Percentiles rank a stretch among this genome's conserved stretches.
These are phyloP conservation scores for Globisporangium viniferum DNA, from an alignment of 352 stramenopile species.

Conservation along the genomic window DNA sequence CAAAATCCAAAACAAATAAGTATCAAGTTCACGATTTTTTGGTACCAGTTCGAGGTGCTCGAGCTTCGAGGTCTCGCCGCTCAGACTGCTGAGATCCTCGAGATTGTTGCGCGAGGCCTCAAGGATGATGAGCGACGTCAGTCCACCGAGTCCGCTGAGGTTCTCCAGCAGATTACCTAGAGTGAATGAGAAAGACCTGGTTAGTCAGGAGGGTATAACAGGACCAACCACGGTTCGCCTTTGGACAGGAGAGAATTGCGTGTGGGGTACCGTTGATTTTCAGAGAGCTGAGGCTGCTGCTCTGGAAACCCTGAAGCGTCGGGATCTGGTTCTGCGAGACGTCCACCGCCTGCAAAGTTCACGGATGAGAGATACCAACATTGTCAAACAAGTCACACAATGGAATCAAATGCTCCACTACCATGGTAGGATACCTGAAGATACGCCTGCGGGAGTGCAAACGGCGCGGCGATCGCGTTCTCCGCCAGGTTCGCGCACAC, in stretches of 20 bases:
- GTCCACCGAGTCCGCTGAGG: constrained; percentile 40
- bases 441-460: constrained; percentile 48
- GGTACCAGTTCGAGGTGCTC: constrained; percentile 39
- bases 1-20: not conserved
- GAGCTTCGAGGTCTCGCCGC: constrained; percentile 40
- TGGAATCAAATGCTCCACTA: not conserved
- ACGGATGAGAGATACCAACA: not conserved
- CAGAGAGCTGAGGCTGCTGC: constrained; percentile 43
- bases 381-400: not conserved
- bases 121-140: constrained; percentile 49
- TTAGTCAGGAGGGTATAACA: not conserved
- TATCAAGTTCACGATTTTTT: not conserved
- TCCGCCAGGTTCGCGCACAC: constrained; percentile 52
- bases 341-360: constrained; percentile 40
- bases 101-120: constrained; percentile 58
- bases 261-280: constrained; percentile 52
- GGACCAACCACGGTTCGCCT: not conserved
- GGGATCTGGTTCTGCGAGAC: constrained; percentile 69
- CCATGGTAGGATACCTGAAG: constrained; percentile 35
- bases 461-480: constrained; percentile 40
- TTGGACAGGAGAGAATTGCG: not conserved
- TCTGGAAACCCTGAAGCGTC: constrained; percentile 50
- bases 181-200: not conserved
- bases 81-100: constrained; percentile 36
- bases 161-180: constrained; percentile 50